A percentile compares a stretch with the other conserved stretches of the same genome.
Conservation (phyloP, 176 grass and related monocot genomes). For the Thalia dealbata region DNA sequence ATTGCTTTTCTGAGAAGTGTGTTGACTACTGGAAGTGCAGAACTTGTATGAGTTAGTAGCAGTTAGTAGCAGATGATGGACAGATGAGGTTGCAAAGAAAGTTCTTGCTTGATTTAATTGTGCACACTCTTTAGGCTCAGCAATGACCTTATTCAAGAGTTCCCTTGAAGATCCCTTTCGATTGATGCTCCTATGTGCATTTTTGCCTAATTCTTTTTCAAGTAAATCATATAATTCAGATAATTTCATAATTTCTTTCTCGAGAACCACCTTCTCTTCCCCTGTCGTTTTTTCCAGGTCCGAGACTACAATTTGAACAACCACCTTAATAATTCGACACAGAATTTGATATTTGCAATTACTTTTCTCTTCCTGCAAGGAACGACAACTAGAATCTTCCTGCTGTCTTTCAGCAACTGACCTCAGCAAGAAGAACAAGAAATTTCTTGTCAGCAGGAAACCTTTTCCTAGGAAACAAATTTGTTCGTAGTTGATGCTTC, state of each 20-base stretch:
- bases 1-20: conserved; percentile 37
- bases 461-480: background rate
- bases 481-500: conserved; percentile 9
- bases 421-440: conserved; percentile 1
- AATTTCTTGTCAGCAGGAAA: background rate
- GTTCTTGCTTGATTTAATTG: conserved; percentile 31
- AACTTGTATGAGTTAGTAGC: conserved; percentile 34
- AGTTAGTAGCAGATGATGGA: conserved; percentile 45
- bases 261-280: conserved; percentile 38
- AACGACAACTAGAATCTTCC: conserved; percentile 40
- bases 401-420: conserved; percentile 45
- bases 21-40: conserved; percentile 26
- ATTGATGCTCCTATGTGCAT: conserved; percentile 30
- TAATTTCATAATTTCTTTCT: conserved; percentile 77
- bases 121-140: conserved; percentile 30
- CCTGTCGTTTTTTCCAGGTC: conserved; percentile 44
- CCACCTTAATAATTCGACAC: conserved; percentile 56
- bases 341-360: conserved; percentile 32
- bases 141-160: conserved; percentile 33
- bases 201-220: conserved; percentile 45
- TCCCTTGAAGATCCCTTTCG: conserved; percentile 36
- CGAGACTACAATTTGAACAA: conserved; percentile 44
- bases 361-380: conserved; percentile 25
- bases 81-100: conserved; percentile 42
- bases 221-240: conserved; percentile 35